Evolutionary conservation across 345 rosid species (phyloP).

Genomic region (Erodium maritimum): DNA sequence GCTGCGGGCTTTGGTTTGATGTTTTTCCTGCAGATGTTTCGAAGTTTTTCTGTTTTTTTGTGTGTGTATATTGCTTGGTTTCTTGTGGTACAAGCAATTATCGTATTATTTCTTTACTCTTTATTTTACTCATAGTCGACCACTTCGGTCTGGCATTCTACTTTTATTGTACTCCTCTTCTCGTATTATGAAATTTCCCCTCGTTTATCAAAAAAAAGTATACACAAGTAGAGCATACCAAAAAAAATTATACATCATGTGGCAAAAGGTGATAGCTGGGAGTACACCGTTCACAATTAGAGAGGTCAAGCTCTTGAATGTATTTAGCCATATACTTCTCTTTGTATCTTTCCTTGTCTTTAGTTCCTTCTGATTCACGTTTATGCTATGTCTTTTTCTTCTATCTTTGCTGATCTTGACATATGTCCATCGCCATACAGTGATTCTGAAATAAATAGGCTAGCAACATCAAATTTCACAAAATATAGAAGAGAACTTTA

Average conservation of each 20-base stretch:
- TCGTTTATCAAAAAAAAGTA: no score
- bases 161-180: no score
- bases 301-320: constrained; percentile 95
- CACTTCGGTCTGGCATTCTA: no score
- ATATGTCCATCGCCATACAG: constrained; percentile 38
- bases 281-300: constrained; percentile 77
- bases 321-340: constrained; percentile 78
- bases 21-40: no score
- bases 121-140: no score
- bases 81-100: no score
- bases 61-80: no score
- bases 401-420: constrained; percentile 49
- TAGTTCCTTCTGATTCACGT: constrained; percentile 49
- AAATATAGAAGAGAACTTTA: no score
- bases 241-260: constrained; percentile 48
- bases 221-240: neutral
- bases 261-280: constrained; percentile 95
- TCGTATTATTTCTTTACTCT: no score
- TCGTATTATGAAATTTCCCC: no score
- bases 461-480: neutral
- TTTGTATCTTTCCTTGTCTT: constrained; percentile 65
- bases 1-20: no score
- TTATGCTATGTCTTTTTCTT: constrained; percentile 63
- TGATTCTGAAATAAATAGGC: constrained; percentile 44
- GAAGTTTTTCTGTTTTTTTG: no score